A percentile compares a stretch with the other conserved stretches of the same genome.
These are phyloP conservation scores for Arabidopsis hybrid DNA, from an alignment of 441 rosid genomes.

Conservation along the genomic window DNA sequence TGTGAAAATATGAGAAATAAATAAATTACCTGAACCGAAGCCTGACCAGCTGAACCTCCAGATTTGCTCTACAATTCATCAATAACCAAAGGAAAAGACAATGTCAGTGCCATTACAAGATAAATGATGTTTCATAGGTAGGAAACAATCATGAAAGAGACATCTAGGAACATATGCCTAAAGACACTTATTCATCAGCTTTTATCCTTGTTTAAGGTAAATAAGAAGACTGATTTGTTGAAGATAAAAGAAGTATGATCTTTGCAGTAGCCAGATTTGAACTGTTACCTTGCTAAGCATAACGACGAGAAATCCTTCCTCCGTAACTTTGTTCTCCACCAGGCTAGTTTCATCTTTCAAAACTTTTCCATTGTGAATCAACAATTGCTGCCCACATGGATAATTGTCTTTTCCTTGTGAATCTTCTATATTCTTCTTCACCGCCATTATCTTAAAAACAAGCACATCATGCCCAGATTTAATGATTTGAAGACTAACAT, in stretches of 20 bases:
- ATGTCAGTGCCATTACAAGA: conserved; percentile 17
- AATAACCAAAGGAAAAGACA: conserved; percentile 31
- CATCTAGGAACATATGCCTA: conserved; percentile 12
- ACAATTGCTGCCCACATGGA: conserved; percentile 94
- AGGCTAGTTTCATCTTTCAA: conserved; percentile 95
- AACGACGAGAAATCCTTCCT: conserved; percentile 97
- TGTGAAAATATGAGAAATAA: conserved; percentile 21
- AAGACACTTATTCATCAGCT: not conserved
- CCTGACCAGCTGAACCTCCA: conserved; percentile 62
- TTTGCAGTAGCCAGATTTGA: not conserved
- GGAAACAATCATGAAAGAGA: not conserved
- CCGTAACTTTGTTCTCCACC: conserved; percentile 81
- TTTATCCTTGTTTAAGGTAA: not conserved
- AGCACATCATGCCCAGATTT: conserved; percentile 1
- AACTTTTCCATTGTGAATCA: conserved; percentile 98
- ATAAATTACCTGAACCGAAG: conserved; percentile 69
- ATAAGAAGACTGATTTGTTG: not conserved
- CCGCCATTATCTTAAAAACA: conserved; percentile 81
- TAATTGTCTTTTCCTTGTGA: conserved; percentile 95
- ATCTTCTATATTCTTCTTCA: conserved; percentile 97
- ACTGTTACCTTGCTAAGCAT: conserved; percentile 95
- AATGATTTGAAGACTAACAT: not conserved
- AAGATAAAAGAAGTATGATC: not conserved
- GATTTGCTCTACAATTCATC: conserved; percentile 70
- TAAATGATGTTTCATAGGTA: conserved; percentile 5